Conservation (phyloP, 352 stramenopile genomes). For the Pelagophyceae sp. region DNA sequence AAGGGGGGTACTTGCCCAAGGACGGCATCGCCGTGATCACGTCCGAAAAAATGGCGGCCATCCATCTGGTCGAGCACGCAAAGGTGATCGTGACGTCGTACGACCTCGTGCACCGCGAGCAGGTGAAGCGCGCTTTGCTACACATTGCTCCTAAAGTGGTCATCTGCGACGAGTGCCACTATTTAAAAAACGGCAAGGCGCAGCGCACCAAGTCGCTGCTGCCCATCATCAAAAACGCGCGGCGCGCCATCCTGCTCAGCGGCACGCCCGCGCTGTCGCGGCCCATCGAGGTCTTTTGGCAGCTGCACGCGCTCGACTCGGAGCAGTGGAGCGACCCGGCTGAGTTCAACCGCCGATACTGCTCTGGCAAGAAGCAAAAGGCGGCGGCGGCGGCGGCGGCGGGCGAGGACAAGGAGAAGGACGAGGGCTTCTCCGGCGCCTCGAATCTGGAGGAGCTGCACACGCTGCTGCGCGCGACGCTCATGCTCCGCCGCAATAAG, state of each 20-base stretch:
- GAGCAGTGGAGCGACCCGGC: conserved; percentile 24
- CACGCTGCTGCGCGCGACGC: conserved; percentile 55
- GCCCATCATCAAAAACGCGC: conserved; percentile 33
- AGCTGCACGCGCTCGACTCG: conserved; percentile 36
- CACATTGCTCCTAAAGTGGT: conserved; percentile 5
- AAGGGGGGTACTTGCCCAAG: conserved; percentile 1
- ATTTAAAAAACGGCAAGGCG: conserved; percentile 43
- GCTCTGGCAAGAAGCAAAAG: conserved; percentile 14
- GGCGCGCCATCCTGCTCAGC: conserved; percentile 39
- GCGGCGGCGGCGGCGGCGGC: neutral
- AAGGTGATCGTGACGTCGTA: conserved; percentile 39
- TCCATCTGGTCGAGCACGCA: neutral
- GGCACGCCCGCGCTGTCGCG: conserved; percentile 44
- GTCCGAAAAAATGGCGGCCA: neutral
- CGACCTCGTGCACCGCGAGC: conserved; percentile 26
- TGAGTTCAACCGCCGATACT: conserved; percentile 32
- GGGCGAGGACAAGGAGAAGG: conserved; percentile 19
- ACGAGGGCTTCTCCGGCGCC: conserved; percentile 3
- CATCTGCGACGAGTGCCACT: conserved; percentile 32
- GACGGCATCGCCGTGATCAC: conserved; percentile 15
- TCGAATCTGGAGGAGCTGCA: conserved; percentile 54
- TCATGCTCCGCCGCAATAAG: conserved; percentile 76
- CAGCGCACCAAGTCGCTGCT: conserved; percentile 37
- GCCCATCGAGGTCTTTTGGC: conserved; percentile 44
- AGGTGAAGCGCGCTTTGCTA: conserved; percentile 2